Percentiles rank a stretch among this genome's conserved stretches.
Evolutionary conservation across 345 rosid genomes (phyloP).

Genomic region (Erysimum cheiranthoides): DNA sequence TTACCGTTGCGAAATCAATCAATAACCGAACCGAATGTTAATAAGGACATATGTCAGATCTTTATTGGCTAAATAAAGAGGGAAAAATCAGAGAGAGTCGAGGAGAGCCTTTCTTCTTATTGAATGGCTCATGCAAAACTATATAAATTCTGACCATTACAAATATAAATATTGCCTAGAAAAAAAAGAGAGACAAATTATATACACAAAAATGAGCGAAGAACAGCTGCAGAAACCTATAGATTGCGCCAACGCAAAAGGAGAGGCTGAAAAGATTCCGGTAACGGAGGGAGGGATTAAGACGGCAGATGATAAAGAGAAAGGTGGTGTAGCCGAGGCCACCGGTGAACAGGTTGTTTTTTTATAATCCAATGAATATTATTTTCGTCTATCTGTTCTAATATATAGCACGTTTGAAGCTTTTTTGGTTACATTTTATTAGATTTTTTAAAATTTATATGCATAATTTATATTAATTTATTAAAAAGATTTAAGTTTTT

Average conservation of each 20-base stretch:
- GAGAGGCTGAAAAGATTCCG: slow-evolving; percentile 47
- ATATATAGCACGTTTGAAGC: too few relatives aligned
- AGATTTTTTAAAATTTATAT: too few relatives aligned
- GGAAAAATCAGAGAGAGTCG: slow-evolving; percentile 13
- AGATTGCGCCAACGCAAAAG: slow-evolving; percentile 41
- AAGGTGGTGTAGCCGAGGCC: slow-evolving; percentile 31
- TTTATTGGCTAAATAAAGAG: slow-evolving; percentile 9
- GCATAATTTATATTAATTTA: too few relatives aligned
- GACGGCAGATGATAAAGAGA: slow-evolving; percentile 51
- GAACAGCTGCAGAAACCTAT: slow-evolving; percentile 45
- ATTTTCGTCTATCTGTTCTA: too few relatives aligned
- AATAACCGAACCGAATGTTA: neutral
- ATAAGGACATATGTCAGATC: neutral
- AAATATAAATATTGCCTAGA: neutral
- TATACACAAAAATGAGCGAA: slow-evolving; percentile 47
- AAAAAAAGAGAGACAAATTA: neutral
- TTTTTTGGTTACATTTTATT: too few relatives aligned
- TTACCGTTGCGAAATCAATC: neutral
- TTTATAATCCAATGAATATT: too few relatives aligned
- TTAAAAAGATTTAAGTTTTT: too few relatives aligned
- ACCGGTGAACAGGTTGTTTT: slow-evolving; percentile 32
- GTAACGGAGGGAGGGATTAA: slow-evolving; percentile 44
- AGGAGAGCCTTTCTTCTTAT: slow-evolving; percentile 37
- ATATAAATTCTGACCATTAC: slow-evolving; percentile 16
- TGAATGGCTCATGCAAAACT: slow-evolving; percentile 36